Evolutionary conservation across 345 rosid species (phyloP), one percentile per base, ranked within the genome.

Genomic region (Eucalyptus melliodora): DNA sequence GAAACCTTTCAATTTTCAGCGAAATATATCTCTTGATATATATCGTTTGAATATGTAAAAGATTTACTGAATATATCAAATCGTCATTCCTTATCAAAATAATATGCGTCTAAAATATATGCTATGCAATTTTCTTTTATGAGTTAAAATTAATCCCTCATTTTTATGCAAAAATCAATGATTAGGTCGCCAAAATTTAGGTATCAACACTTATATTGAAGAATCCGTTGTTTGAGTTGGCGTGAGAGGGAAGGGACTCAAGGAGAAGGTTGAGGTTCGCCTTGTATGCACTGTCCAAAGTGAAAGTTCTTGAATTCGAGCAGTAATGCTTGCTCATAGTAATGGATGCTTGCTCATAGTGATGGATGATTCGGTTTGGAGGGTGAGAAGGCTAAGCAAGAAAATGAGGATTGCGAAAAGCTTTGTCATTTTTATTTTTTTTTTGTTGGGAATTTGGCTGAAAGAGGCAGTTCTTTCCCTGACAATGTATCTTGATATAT

Each of bases 141-240:
- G 19, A 1, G 0, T 50, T 50, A 16, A 50, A 50, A 16, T 50
- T 50, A 50, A 50, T 50, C 2, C 53, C 0, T 50, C 16, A 16
- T 6, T 50, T 50, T 16, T 50, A 50, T 50, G 19, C 3, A 50
- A 50, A 50, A 50, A 50, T 50, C 0, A 50, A 50, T 50, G 3
- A 50, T 0, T 50, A 0, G 1, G 0, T 6, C 3, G 1, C 6
- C 0, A 50, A 50, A 50, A 50, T 50, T 50, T 50, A 50, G 3
- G 3, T 50, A 1, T 50, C 8, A 50, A 16, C 1, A 2, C 49
- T 77, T 12, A 30, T n/a, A 69, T 60, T 87, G 86, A 50, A 60
- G 67, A 89, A 90, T 4, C 82, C 77, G 0, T 55, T 2, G 67
- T 30, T 59, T 4, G n/a, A 59, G n/a, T 59, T 59, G 81, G 37